phyloP scores from a whole-genome alignment of 2,329 filamentous ascomycete species.

The Botrytis tulipae region DNA sequence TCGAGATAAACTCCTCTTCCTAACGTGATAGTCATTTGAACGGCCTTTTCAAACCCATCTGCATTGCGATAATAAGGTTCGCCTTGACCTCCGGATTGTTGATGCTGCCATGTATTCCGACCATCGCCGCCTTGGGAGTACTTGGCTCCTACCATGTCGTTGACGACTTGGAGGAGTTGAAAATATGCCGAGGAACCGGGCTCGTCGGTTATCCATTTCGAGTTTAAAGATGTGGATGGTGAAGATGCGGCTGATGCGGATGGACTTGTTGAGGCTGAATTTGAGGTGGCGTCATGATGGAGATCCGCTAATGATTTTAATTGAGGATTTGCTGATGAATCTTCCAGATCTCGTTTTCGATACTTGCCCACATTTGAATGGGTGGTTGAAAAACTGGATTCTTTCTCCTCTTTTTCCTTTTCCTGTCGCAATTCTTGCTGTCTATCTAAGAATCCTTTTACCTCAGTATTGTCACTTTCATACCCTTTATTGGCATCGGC shows the following conservation, averaged over 20 bases:
- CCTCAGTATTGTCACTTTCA: not conserved
- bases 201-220: slow-evolving; percentile 30
- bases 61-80: slow-evolving; percentile 54
- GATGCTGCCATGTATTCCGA: slow-evolving; percentile 54
- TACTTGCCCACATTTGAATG: not conserved
- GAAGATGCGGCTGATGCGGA: not conserved
- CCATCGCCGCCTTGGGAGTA: slow-evolving; percentile 22
- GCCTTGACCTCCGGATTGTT: slow-evolving; percentile 51
- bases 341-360: not conserved
- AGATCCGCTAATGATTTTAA: not conserved
- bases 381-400: not conserved
- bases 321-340: not conserved
- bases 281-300: not conserved
- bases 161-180: slow-evolving; percentile 37
- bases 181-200: slow-evolving; percentile 34
- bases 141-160: slow-evolving; percentile 25
- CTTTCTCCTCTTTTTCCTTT: not conserved
- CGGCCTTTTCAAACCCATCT: slow-evolving; percentile 46
- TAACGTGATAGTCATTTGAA: slow-evolving; percentile 47
- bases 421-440: not conserved
- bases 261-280: not conserved
- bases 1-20: slow-evolving; percentile 43
- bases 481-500: not conserved
- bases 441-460: not conserved
- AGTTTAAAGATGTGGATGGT: not conserved